Evolutionary conservation across 176 grass and related monocot species (phyloP), one percentile per base, ranked within the genome.

Genomic region (Musa acuminata): DNA sequence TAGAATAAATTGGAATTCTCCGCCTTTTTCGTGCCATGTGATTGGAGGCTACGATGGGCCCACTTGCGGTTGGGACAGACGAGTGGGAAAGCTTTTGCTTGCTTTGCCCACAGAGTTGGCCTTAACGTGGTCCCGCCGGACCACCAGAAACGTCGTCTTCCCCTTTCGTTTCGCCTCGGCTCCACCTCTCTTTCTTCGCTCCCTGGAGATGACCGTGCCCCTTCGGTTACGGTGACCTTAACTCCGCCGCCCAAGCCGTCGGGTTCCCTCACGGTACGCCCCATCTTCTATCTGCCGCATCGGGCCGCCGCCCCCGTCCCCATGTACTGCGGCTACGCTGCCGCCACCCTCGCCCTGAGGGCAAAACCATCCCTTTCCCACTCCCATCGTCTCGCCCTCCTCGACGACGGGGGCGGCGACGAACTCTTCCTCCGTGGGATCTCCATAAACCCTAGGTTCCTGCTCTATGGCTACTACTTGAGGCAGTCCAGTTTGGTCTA

Each of bases 311-410:
- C 22, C 22, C 22, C 22, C 22, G 22, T 22, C 22, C 48, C 49
- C n/a, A 80, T 80, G 78, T 80, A 73, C 78, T 12, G 78, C 8
- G 58, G 69, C 35, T 80, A 53, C 69, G 20, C 57, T 13, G 13
- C 52, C 49, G 48, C 69, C 22, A 22, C 69, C 68, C 14, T 72
- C 22, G n/a, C 49, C 55, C 49, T 80, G 35, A 80, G 78, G 78
- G 55, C 55, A 80, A 80, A 80, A 29, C 16, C 78, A 54, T 72
- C 78, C 19, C 23, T 80, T 63, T 72, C n/a, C 16, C 48, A 52
- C 14, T 24, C 55, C 21, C 59, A 16, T 57, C 35, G 58, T 49
- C 48, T 21, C 4, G 5, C 23, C 21, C 2, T 60, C 48, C 35
- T 58, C 55, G 68, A 59, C 22, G 14, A 17, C 21, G 22, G 9